phyloP scores from a whole-genome alignment of 1,139 yeast species.

The Nadsonia starkeyi-henricii region DNA sequence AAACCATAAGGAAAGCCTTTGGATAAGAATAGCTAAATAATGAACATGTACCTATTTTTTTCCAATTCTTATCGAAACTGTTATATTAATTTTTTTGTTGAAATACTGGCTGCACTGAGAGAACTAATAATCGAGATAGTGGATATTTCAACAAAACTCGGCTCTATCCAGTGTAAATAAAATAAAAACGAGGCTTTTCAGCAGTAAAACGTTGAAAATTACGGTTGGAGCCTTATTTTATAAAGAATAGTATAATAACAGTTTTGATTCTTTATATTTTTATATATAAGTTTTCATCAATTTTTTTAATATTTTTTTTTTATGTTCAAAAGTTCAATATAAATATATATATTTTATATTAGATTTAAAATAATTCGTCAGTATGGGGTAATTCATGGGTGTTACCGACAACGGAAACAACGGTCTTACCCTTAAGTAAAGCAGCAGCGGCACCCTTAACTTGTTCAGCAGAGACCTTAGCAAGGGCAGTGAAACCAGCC shows the following conservation, averaged over 20 bases:
- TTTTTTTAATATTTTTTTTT: not conserved
- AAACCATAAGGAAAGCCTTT: too few relatives aligned
- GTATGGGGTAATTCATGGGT: slow-evolving; percentile 76
- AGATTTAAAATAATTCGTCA: slow-evolving; percentile 53
- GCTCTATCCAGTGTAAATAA: too few relatives aligned
- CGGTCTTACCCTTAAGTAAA: slow-evolving; percentile 49
- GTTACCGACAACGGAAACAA: slow-evolving; percentile 87
- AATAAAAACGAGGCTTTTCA: too few relatives aligned
- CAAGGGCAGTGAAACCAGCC: slow-evolving; percentile 18
- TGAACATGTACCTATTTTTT: too few relatives aligned
- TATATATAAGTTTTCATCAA: not conserved
- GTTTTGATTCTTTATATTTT: not conserved
- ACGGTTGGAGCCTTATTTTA: too few relatives aligned
- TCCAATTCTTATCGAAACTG: too few relatives aligned
- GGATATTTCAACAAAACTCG: too few relatives aligned
- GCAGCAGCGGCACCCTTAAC: slow-evolving; percentile 37
- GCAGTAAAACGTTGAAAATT: too few relatives aligned
- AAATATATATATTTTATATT: slow-evolving; percentile 2
- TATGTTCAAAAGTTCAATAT: not conserved
- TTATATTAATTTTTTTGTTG: too few relatives aligned
- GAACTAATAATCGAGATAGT: too few relatives aligned
- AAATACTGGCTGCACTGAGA: too few relatives aligned
- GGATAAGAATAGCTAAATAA: too few relatives aligned
- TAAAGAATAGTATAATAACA: not conserved
- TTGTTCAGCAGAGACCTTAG: slow-evolving; percentile 29